phyloP scores from a whole-genome alignment of 805 yeast genomes.

The Blastobotrys peoriensis region DNA sequence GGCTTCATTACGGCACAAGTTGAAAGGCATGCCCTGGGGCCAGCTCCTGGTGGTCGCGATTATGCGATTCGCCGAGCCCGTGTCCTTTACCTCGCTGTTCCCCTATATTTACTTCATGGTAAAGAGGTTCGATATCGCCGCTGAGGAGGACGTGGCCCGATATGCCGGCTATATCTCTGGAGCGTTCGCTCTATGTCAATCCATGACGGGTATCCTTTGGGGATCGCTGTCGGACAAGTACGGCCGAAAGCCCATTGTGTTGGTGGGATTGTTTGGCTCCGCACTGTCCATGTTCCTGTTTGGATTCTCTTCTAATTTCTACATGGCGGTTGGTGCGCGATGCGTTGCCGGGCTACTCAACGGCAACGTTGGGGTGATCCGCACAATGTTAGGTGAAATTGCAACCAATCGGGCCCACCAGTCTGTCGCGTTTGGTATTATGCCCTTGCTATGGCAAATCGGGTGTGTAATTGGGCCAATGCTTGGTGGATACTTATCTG shows the following conservation, averaged over 20 bases:
- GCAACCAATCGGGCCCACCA: conserved; percentile 53
- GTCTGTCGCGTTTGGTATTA: conserved; percentile 54
- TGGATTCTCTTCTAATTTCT: conserved; percentile 49
- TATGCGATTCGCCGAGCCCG: conserved; percentile 55
- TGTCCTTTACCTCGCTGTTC: conserved; percentile 57
- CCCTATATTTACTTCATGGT: conserved; percentile 64
- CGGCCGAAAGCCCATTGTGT: conserved; percentile 51
- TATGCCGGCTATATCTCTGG: conserved; percentile 60
- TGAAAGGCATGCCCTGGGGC: conserved; percentile 51
- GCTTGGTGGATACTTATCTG: conserved; percentile 49
- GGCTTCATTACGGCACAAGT: no score
- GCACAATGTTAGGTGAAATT: conserved; percentile 58
- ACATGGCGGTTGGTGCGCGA: conserved; percentile 49
- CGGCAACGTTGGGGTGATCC: conserved; percentile 59
- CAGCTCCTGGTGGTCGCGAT: conserved; percentile 39
- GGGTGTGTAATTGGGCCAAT: conserved; percentile 60
- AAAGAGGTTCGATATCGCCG: conserved; percentile 46
- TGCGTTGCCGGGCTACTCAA: conserved; percentile 51
- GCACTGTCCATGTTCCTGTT: conserved; percentile 41
- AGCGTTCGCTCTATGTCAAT: conserved; percentile 56
- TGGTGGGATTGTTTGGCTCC: conserved; percentile 50
- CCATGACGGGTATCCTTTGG: conserved; percentile 55
- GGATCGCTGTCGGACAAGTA: conserved; percentile 47
- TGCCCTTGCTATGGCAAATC: conserved; percentile 56
- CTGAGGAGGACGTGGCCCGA: conserved; percentile 44